phyloP scores from a whole-genome alignment of 1,139 yeast species.

The Lodderomyces margitis region DNA sequence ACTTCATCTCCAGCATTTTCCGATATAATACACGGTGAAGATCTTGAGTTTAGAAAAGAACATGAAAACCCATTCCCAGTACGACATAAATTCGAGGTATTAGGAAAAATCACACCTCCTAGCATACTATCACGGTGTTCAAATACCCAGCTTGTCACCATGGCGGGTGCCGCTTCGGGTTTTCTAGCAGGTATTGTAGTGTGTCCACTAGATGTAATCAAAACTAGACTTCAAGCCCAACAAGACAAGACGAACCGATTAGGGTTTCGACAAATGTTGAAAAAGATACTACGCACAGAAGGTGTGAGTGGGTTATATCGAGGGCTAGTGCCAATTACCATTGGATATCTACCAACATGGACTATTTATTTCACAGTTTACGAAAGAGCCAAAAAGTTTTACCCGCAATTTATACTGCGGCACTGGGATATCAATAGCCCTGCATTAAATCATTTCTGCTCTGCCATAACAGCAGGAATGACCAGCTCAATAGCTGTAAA shows the following conservation, averaged over 20 bases:
- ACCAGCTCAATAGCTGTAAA: slow-evolving; percentile 84
- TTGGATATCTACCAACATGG: slow-evolving; percentile 98
- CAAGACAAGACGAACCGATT: slow-evolving; percentile 23
- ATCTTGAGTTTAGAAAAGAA: slow-evolving; percentile 33
- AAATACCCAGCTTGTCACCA: slow-evolving; percentile 37
- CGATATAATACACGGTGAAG: slow-evolving; percentile 41
- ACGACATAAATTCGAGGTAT: slow-evolving; percentile 21
- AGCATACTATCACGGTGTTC: slow-evolving; percentile 23
- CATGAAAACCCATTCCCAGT: slow-evolving; percentile 21
- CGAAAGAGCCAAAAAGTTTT: slow-evolving; percentile 64
- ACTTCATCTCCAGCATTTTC: slow-evolving; percentile 28
- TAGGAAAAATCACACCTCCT: slow-evolving; percentile 26
- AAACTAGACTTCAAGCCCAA: slow-evolving; percentile 47
- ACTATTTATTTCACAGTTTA: slow-evolving; percentile 90
- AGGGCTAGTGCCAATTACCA: slow-evolving; percentile 85
- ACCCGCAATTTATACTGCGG: slow-evolving; percentile 24
- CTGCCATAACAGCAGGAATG: slow-evolving; percentile 90
- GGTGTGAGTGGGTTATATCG: slow-evolving; percentile 82
- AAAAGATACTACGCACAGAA: slow-evolving; percentile 67
- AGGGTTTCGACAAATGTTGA: slow-evolving; percentile 62
- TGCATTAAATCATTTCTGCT: slow-evolving; percentile 61
- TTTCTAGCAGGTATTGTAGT: slow-evolving; percentile 47
- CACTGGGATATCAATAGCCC: slow-evolving; percentile 38
- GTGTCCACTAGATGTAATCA: slow-evolving; percentile 48
- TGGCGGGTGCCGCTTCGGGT: slow-evolving; percentile 47